Base-by-base conservation (phyloP, 805 yeast species). In the Isabelozyma pseudorhagii region DNA sequence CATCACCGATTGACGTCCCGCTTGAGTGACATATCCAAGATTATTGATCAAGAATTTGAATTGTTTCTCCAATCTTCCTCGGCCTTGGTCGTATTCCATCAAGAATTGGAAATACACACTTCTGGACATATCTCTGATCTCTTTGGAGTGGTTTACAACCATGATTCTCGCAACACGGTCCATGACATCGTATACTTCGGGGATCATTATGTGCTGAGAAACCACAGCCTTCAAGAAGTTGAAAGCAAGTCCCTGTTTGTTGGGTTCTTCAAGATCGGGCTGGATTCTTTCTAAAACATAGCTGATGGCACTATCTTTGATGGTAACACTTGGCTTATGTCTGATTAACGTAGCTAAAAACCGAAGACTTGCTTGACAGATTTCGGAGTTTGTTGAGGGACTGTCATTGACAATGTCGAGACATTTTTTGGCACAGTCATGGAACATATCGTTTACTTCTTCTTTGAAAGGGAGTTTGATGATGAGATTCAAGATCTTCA, bases 21-120 rank as follows among this genome's bases (percentile, higher is more conserved):
- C 77, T 50, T 87, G 87, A 3, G 96, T 84, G 4, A 96, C 92
- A 63, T 94, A 94, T 21, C 83, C 78, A 54, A 94, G 71, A 64
- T 94, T 94, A 48, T 81, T 82, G 8, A 92, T 87, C 66, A 94
- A 74, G 62, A 86, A 84, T 54, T 85, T 83, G 68, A 93, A 85
- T 55, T 89, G 96, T 57, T 85, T 88, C 54, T 88, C 94, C 44
- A 94, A 65, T 54, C 89, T 80, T 4, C 93, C 91, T 58, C 84
- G 79, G 31, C 98, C 91, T 70, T 93, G 97, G 58, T 96, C 98
- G 61, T 89, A 94, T 58, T 91, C 97, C 87, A 90, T 87, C 61
- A 94, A 69, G 58, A 94, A 94, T 58, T 85, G 91, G 64, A 83
- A 87, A 63, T 83, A 94, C 1, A 87, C 83, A 54, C 89, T 81